These are phyloP conservation scores for Acanthamoeba healyi DNA, from an alignment of 208 protist species.

Conservation along the genomic window DNA sequence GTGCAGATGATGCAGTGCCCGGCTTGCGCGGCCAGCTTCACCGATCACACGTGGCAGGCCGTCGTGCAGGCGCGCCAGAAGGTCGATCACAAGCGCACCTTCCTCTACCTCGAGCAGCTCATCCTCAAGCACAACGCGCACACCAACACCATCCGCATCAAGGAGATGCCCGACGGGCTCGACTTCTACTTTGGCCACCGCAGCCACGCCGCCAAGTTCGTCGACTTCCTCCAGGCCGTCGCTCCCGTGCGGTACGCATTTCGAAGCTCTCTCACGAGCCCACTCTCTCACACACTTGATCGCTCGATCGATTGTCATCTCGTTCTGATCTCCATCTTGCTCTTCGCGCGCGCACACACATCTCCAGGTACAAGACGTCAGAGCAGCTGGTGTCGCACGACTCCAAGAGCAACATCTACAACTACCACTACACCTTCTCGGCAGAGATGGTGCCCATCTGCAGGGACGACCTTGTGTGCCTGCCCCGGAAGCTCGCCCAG, in stretches of 20 bases:
- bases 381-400: conserved; percentile 98
- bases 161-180: conserved; percentile 96
- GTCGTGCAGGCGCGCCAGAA: conserved; percentile 99
- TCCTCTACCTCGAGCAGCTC: conserved; percentile 98
- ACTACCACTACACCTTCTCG: conserved; percentile 98
- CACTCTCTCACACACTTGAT: conserved; percentile 5
- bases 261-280: background rate
- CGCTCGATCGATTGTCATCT: conserved; percentile 5
- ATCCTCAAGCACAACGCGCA: conserved; percentile 98
- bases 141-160: conserved; percentile 96
- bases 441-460: conserved; percentile 99
- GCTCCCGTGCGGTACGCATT: conserved; percentile 89
- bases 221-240: conserved; percentile 96
- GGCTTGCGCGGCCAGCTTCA: conserved; percentile 96
- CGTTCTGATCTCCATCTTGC: no score
- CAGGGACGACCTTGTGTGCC: conserved; percentile 89
- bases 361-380: conserved; percentile 92
- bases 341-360: background rate
- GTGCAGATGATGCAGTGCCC: conserved; percentile 97
- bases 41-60: conserved; percentile 98
- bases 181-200: conserved; percentile 99
- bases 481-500: conserved; percentile 83
- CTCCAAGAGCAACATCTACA: conserved; percentile 98
- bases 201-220: conserved; percentile 97
- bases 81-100: conserved; percentile 98